Evolutionary conservation across 2,329 filamentous ascomycete genomes (phyloP).

Genomic region (Ambrosiella xylebori): DNA sequence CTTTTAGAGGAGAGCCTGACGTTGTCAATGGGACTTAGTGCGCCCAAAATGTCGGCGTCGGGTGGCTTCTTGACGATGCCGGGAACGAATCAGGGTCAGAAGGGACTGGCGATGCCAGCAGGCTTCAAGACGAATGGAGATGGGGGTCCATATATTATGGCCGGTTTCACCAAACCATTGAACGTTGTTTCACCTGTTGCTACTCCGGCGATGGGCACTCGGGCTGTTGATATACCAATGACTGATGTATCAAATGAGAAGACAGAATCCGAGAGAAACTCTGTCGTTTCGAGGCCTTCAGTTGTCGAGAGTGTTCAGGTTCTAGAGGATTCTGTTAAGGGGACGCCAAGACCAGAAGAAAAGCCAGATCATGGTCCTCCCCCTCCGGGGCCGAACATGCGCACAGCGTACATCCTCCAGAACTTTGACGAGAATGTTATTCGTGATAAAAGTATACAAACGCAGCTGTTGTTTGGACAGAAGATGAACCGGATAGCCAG

Average conservation of each 20-base stretch:
- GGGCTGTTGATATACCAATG: neutral
- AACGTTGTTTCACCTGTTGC: neutral
- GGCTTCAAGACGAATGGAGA: neutral
- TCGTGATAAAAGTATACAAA: conserved; percentile 39
- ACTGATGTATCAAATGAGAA: neutral
- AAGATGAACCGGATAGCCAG: conserved; percentile 41
- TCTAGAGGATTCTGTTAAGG: neutral
- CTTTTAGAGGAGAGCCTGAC: conserved; percentile 9
- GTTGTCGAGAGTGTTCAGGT: neutral
- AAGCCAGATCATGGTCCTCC: neutral
- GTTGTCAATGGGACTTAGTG: conserved; percentile 16
- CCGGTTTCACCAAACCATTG: neutral
- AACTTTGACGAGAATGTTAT: conserved; percentile 41
- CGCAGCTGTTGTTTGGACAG: conserved; percentile 39
- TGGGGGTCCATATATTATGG: neutral
- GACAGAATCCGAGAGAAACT: conserved; percentile 9
- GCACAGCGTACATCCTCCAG: conserved; percentile 41
- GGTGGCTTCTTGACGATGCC: conserved; percentile 16
- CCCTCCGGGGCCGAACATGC: conserved; percentile 25
- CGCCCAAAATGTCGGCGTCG: conserved; percentile 13
- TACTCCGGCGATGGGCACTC: neutral
- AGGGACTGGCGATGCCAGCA: neutral
- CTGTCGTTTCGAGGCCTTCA: neutral
- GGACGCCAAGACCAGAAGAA: neutral
- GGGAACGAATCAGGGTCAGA: neutral